Evolutionary conservation across 495 filamentous ascomycete species (phyloP).

Genomic region (Neurospora tetrasperma): DNA sequence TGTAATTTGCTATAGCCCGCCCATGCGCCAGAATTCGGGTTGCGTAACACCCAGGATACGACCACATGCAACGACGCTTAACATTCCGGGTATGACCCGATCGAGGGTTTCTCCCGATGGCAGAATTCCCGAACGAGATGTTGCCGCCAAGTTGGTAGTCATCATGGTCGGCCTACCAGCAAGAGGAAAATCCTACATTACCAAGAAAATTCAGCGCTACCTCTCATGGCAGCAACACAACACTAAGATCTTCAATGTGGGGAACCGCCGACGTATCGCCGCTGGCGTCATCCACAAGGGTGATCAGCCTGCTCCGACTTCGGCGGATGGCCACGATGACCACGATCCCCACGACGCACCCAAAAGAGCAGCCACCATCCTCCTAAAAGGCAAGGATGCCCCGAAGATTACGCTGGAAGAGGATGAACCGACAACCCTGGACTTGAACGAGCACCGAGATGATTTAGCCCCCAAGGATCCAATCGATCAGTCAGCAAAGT

Average conservation of each 20-base stretch:
- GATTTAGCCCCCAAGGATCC: conserved; percentile 26
- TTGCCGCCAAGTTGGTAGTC: conserved; percentile 91
- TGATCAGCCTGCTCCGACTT: conserved; percentile 15
- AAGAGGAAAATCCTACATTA: conserved; percentile 94
- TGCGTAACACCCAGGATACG: conserved; percentile 50
- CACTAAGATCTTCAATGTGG: conserved; percentile 92
- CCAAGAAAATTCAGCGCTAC: conserved; percentile 92
- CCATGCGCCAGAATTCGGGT: conserved; percentile 49
- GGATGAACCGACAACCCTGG: conserved; percentile 24
- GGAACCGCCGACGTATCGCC: conserved; percentile 73
- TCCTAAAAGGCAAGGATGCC: conserved; percentile 33
- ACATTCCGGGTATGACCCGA: conserved; percentile 80
- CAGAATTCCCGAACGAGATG: conserved; percentile 79
- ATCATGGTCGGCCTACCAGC: conserved; percentile 97
- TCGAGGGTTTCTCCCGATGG: conserved; percentile 93
- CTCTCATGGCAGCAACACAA: conserved; percentile 96
- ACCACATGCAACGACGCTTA: conserved; percentile 71
- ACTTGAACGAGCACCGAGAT: conserved; percentile 18
- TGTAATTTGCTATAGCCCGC: conserved; percentile 31
- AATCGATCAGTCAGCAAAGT: conserved; percentile 81
- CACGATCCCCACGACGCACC: conserved; percentile 25
- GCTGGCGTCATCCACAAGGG: conserved; percentile 40
- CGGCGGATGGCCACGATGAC: conserved; percentile 19
- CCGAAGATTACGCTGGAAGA: conserved; percentile 23
- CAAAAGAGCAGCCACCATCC: conserved; percentile 36